Evolutionary conservation across 305 asterid species (phyloP), one percentile per base, ranked within the genome.

Genomic region (Fraxinus sp.): DNA sequence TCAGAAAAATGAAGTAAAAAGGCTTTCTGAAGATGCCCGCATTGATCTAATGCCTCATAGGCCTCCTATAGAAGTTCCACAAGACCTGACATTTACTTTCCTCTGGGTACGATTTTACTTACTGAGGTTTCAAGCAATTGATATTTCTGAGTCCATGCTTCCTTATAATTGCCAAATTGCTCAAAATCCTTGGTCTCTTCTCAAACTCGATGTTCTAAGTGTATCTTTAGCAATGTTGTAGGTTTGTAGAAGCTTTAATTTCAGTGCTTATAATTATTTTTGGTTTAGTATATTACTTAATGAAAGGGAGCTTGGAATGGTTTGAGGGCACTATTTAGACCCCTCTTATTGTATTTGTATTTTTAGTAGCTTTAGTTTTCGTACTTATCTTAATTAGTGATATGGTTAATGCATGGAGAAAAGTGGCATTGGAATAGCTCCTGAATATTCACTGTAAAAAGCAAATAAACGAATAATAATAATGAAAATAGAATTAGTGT

Each of bases 31-130:
- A 81, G 94, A 91, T 80, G 92, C 88, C 22, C 95, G 91, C 0
- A 77, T 94, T 4, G 94, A 93, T 80, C 91, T 87, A 20, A 84
- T 92, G 93, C 92, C 89, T 22, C 89, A 77, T 83, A 88, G 95
- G 30, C 95, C 94, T 28, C 94, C 94, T 35, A 90, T 95, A 78
- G 99, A 94, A 89, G 87, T 95, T 95, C 59, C 71, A 70, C 28
- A 52, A 80, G 41, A 82, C 83, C 37, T 87, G 86, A 87, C 79
- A n/a, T 66, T 3, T 24, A n/a, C 44, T 68, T 66, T 26, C 28
- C 22, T 30, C 9, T 70, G 10, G 37, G 9, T 30, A 70, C 16
- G 37, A 71, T 71, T 28, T 68, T 26, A 68, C 37, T 10, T 3
- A 1, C 64, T 0, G 37, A 52, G 44, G 76, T 75, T 74, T 49